A percentile compares a stretch with the other conserved stretches of the same genome.
phyloP scores from a whole-genome alignment of 371 early-diverging fungal species.

The Mortierella sp. region DNA sequence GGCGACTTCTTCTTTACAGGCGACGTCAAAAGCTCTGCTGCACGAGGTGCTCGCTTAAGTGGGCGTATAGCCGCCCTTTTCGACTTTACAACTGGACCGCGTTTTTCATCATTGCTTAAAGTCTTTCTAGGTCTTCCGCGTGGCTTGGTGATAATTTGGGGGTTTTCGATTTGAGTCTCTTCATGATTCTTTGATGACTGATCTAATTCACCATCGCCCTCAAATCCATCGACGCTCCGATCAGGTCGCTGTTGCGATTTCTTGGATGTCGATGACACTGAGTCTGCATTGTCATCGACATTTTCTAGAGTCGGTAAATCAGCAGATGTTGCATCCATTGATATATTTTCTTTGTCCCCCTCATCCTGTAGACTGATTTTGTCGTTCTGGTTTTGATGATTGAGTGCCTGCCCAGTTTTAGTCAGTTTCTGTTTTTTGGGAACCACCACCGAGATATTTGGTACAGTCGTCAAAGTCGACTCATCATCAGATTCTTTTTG shows the following conservation, averaged over 20 bases:
- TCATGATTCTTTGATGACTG: background rate
- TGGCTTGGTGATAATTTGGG: background rate
- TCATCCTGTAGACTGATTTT: background rate
- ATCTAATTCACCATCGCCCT: background rate
- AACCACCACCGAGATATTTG: conserved; percentile 12
- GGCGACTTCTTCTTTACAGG: conserved; percentile 13
- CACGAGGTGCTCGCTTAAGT: background rate
- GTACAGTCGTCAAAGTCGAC: background rate
- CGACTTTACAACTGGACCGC: background rate
- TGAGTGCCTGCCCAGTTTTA: background rate
- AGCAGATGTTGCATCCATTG: background rate
- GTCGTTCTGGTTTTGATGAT: background rate
- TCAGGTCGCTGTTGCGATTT: conserved; percentile 1
- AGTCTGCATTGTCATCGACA: background rate
- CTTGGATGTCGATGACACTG: background rate
- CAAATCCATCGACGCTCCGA: background rate
- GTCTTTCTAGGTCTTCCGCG: conserved; percentile 11
- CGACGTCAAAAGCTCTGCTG: background rate
- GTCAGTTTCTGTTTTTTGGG: conserved; percentile 30
- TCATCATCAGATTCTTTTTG: background rate
- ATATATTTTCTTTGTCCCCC: background rate
- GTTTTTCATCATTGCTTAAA: background rate
- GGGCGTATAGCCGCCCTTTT: conserved; percentile 8
- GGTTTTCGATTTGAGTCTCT: background rate
- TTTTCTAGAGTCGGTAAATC: background rate